Evolutionary conservation across 768 basidiomycete species (phyloP), one percentile per base, ranked within the genome.

Genomic region (Rhodotorula babjevae): DNA sequence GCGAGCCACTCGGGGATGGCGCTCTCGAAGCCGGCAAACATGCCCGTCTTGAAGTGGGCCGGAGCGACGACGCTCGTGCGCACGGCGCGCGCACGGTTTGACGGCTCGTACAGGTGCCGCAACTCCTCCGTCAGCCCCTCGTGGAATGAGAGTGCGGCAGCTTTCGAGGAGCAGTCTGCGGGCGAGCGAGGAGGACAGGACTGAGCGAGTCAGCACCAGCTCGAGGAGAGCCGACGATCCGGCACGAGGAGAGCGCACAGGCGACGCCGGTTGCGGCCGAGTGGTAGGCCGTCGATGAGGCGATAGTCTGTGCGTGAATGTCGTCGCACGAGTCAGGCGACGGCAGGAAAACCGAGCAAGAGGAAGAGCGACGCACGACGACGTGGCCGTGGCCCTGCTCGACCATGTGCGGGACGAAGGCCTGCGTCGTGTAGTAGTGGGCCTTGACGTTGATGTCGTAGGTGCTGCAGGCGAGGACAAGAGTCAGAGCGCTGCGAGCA

Each of bases 111-210:
- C 27, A 75, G 83, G 57, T 89, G 87, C 80, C 93, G 90, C 27
- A 98, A 86, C 80, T 99, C 95, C 76, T 88, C 90, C 63, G 92
- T 86, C 64, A 99, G 84, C 23, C 90, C 88, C 75, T 93, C 90
- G 76, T 95, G 88, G 58, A 97, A 81, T 46, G 86, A 86, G 25
- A 90, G 83, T 31, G 90, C 79, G n/a, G 94, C 93, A 19, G 93
- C 91, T 83, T 99, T 99, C 36, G 92, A 92, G 16, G 93, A 92
- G 80, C 85, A 85, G 80, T 99, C 98, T 82, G 95, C 92, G 78
- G 88, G 91, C 92, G 67, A 36, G 21, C 55, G 12, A 46, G 42
- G 33, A 57, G 52, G 77, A 58, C 44, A 49, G 70, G 7, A 7
- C 25, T 7, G 52, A 53, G 25, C n/a, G n/a, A n/a, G 56, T 33